Conservation (phyloP, 352 stramenopile species). For the Pythium aristosporum region DNA sequence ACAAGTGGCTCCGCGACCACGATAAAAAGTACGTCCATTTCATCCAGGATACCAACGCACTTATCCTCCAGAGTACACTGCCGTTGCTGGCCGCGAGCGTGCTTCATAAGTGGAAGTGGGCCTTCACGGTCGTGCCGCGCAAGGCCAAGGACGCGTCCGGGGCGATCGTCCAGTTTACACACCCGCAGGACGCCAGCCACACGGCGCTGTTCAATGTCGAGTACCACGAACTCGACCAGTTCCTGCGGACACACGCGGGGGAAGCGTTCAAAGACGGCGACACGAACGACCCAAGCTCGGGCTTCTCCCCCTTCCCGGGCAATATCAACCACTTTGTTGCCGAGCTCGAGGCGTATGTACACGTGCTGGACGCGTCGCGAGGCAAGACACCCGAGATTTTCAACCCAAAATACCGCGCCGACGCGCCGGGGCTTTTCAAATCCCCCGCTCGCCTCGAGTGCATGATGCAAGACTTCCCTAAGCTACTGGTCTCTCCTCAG, state of each 20-base stretch:
- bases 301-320: conserved; percentile 61
- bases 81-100: conserved; percentile 88
- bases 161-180: conserved; percentile 55
- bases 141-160: conserved; percentile 92
- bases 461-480: conserved; percentile 82
- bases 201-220: conserved; percentile 66
- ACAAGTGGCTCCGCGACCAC: conserved; percentile 70
- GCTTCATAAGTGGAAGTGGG: conserved; percentile 88
- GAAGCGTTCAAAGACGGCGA: conserved; percentile 55
- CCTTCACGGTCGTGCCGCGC: conserved; percentile 91
- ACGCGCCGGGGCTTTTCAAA: conserved; percentile 50
- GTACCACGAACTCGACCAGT: conserved; percentile 73
- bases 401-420: conserved; percentile 56
- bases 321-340: conserved; percentile 78
- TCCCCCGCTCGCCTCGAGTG: conserved; percentile 66
- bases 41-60: conserved; percentile 94
- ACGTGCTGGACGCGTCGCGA: conserved; percentile 42
- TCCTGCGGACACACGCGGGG: conserved; percentile 46
- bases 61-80: conserved; percentile 92
- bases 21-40: conserved; percentile 95
- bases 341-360: conserved; percentile 47
- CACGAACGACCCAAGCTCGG: conserved; percentile 52
- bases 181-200: conserved; percentile 19
- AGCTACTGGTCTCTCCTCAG: conserved; percentile 40
- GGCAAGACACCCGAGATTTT: conserved; percentile 71